Conservation (phyloP, 495 filamentous ascomycete genomes). For the Penicillium psychrofluorescens region DNA sequence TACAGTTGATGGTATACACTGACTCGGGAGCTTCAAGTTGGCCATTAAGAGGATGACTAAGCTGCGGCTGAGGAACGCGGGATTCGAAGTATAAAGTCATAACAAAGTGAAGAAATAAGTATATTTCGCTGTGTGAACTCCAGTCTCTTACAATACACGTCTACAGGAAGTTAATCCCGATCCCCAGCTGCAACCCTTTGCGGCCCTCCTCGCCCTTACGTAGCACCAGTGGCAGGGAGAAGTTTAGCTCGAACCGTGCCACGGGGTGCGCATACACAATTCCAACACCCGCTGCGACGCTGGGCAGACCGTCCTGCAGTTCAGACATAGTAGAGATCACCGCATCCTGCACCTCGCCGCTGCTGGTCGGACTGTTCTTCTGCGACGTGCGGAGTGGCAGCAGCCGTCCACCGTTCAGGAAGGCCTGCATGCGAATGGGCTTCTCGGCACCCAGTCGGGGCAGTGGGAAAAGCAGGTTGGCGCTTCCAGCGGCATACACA, state of each 20-base stretch:
- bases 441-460: constrained; percentile 70
- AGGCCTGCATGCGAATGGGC: constrained; percentile 82
- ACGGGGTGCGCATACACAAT: constrained; percentile 89
- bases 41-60: too few species aligned
- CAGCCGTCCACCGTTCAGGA: constrained; percentile 83
- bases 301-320: constrained; percentile 69
- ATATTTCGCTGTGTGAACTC: too few species aligned
- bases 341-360: constrained; percentile 45
- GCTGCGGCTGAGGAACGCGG: too few species aligned
- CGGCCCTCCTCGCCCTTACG: constrained; percentile 75
- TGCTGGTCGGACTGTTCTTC: constrained; percentile 43
- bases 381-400: constrained; percentile 61
- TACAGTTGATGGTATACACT: too few species aligned
- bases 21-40: too few species aligned
- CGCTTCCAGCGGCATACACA: constrained; percentile 78
- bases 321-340: constrained; percentile 51
- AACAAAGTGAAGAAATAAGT: too few species aligned
- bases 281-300: constrained; percentile 78
- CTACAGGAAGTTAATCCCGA: constrained; percentile 90
- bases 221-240: constrained; percentile 76
- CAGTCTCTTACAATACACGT: too few species aligned
- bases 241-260: constrained; percentile 92
- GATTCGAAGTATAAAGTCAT: too few species aligned
- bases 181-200: constrained; percentile 87
- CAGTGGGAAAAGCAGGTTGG: constrained; percentile 76